A percentile compares a stretch with the other conserved stretches of the same genome.
These are phyloP conservation scores for Oryza glumipatula DNA, from an alignment of 176 grass and related monocot species.

Conservation along the genomic window DNA sequence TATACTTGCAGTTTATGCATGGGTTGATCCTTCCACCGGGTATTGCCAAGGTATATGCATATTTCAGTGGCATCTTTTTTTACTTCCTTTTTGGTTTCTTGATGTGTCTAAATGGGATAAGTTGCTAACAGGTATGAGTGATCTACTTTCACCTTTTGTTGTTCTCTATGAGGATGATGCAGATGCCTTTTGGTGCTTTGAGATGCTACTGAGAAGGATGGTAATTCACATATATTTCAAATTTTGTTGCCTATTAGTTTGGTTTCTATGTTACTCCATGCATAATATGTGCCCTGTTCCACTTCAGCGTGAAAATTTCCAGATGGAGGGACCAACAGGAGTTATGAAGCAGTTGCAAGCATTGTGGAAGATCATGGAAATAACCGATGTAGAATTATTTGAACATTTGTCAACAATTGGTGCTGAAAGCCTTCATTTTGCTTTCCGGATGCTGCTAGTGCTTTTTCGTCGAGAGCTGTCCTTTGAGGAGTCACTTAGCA, in stretches of 20 bases:
- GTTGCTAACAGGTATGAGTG: slow-evolving; percentile 84
- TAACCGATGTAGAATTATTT: slow-evolving; percentile 85
- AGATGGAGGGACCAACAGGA: slow-evolving; percentile 95
- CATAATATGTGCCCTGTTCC: slow-evolving; percentile 37
- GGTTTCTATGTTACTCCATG: slow-evolving; percentile 24
- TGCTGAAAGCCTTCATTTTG: slow-evolving; percentile 99
- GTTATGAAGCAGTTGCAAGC: slow-evolving; percentile 96
- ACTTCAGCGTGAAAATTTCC: slow-evolving; percentile 95
- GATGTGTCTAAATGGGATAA: slow-evolving; percentile 39
- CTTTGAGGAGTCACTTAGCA: slow-evolving; percentile 82
- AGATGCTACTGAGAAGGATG: slow-evolving; percentile 97
- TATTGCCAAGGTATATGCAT: slow-evolving; percentile 93
- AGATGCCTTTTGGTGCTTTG: slow-evolving; percentile 99
- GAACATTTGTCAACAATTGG: slow-evolving; percentile 88
- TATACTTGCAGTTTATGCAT: slow-evolving; percentile 99
- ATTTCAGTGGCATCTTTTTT: slow-evolving; percentile 27
- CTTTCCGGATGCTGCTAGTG: slow-evolving; percentile 96
- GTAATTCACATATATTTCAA: slow-evolving; percentile 55
- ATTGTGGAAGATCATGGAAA: slow-evolving; percentile 91
- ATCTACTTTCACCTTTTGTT: slow-evolving; percentile 98
- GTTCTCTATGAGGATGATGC: slow-evolving; percentile 95
- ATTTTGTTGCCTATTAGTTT: slow-evolving; percentile 34
- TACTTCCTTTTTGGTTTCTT: slow-evolving; percentile 27
- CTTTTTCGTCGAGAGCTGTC: slow-evolving; percentile 97
- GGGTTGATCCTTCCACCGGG: slow-evolving; percentile 97